Percentiles rank a stretch among this genome's conserved stretches.
Conservation (phyloP, 164 flowering plant species). For the Cinnamomum chago region DNA sequence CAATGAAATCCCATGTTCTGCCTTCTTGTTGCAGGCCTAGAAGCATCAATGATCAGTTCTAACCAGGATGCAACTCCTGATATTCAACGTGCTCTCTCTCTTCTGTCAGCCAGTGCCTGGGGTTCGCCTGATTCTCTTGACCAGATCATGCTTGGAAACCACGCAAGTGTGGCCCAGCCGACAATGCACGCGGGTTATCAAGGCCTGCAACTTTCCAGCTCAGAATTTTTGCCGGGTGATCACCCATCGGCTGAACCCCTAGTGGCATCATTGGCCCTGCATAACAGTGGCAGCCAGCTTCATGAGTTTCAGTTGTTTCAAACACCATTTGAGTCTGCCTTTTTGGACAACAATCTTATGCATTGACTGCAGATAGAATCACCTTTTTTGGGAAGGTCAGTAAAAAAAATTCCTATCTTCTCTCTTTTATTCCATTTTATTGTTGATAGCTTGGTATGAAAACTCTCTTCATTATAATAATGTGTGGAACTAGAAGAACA, state of each 20-base stretch:
- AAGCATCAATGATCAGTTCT: constrained; percentile 33
- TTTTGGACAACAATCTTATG: constrained; percentile 25
- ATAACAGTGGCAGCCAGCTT: constrained; percentile 20
- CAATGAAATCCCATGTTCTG: neutral
- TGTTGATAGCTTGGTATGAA: neutral
- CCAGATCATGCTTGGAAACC: constrained; percentile 27
- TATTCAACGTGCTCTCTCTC: constrained; percentile 90
- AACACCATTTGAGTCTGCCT: constrained; percentile 40
- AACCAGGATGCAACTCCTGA: constrained; percentile 45
- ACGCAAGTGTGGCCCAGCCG: constrained; percentile 22
- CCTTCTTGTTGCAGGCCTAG: constrained; percentile 34
- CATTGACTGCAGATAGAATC: constrained; percentile 20
- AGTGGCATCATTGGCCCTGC: constrained; percentile 17
- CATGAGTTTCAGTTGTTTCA: constrained; percentile 49
- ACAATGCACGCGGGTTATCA: constrained; percentile 25
- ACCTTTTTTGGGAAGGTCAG: neutral
- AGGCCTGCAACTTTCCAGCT: constrained; percentile 29
- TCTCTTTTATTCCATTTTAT: neutral
- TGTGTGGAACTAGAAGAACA: too few species aligned
- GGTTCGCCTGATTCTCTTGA: constrained; percentile 28
- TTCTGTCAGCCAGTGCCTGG: constrained; percentile 83
- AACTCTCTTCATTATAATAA: neutral
- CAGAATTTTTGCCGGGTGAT: constrained; percentile 40
- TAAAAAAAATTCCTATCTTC: neutral
- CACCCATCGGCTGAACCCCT: constrained; percentile 22